Evolutionary conservation across 73 alveolate genomes (phyloP).

Genomic region (Effrenium voratum): DNA sequence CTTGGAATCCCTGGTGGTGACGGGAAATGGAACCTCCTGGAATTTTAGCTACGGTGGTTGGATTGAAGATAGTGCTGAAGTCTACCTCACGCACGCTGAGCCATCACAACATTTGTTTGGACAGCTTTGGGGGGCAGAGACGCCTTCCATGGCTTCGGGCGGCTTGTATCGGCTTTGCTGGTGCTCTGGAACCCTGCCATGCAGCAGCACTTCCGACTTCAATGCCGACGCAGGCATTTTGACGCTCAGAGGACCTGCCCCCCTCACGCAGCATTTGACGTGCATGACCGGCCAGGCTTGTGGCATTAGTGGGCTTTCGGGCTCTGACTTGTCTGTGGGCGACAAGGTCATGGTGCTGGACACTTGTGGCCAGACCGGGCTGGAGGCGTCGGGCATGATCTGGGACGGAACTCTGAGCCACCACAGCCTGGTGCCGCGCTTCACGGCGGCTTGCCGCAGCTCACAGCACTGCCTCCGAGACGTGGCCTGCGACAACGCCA

Average conservation of each 20-base stretch:
- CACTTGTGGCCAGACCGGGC: conserved; percentile 49
- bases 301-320: background rate
- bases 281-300: conserved; percentile 47
- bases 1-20: conserved; percentile 42
- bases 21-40: conserved; percentile 48
- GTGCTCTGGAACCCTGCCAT: background rate
- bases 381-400: conserved; percentile 18
- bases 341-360: conserved; percentile 72
- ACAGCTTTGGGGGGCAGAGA: conserved; percentile 25
- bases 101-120: conserved; percentile 24
- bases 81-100: background rate
- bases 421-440: conserved; percentile 64
- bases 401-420: conserved; percentile 70
- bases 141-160: conserved; percentile 9
- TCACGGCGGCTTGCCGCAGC: background rate
- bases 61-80: conserved; percentile 39
- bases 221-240: conserved; percentile 37
- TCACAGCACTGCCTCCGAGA: conserved; percentile 23
- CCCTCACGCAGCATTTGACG: conserved; percentile 28
- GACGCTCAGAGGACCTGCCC: conserved; percentile 21
- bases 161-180: background rate
- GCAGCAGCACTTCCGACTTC: background rate
- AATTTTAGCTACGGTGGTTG: conserved; percentile 75
- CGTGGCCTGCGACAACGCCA: conserved; percentile 27
- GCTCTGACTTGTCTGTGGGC: conserved; percentile 26